These are phyloP conservation scores for Pichia occidentalis DNA, from an alignment of 805 yeast species.

Conservation along the genomic window DNA sequence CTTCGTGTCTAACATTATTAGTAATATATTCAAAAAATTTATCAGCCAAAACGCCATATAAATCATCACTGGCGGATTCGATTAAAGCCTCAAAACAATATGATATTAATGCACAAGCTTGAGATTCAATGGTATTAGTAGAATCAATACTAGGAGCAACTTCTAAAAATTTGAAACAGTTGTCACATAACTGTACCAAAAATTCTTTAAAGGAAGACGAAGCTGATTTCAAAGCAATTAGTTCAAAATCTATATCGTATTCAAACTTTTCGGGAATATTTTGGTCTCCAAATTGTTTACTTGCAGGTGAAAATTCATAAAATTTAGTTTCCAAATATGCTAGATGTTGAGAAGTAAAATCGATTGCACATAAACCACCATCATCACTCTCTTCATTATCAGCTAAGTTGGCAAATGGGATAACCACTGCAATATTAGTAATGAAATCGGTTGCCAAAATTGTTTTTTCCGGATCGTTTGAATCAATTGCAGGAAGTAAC, in stretches of 20 bases:
- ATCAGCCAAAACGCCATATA: constrained; percentile 40
- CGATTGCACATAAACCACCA: constrained; percentile 34
- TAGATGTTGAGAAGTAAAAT: constrained; percentile 62
- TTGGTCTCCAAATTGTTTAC: constrained; percentile 18
- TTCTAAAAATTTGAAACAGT: constrained; percentile 60
- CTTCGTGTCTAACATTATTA: constrained; percentile 51
- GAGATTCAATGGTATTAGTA: constrained; percentile 45
- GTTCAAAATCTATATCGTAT: constrained; percentile 40
- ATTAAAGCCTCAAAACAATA: constrained; percentile 39
- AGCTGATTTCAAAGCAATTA: constrained; percentile 62
- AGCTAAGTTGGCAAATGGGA: constrained; percentile 63
- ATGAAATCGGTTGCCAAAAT: constrained; percentile 61
- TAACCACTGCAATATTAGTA: constrained; percentile 60
- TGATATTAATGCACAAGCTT: constrained; percentile 34
- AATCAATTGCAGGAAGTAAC: constrained; percentile 75
- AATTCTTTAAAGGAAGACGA: constrained; percentile 63
- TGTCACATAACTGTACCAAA: constrained; percentile 47
- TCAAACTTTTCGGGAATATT: constrained; percentile 26
- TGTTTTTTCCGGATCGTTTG: constrained; percentile 76
- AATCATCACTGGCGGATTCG: constrained; percentile 55
- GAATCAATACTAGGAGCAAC: constrained; percentile 55
- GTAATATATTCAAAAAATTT: constrained; percentile 51
- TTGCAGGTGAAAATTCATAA: constrained; percentile 28
- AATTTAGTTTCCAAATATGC: constrained; percentile 42
- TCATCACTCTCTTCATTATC: constrained; percentile 36